phyloP scores from a whole-genome alignment of 805 yeast genomes.

The Barnettozyma sp. region DNA sequence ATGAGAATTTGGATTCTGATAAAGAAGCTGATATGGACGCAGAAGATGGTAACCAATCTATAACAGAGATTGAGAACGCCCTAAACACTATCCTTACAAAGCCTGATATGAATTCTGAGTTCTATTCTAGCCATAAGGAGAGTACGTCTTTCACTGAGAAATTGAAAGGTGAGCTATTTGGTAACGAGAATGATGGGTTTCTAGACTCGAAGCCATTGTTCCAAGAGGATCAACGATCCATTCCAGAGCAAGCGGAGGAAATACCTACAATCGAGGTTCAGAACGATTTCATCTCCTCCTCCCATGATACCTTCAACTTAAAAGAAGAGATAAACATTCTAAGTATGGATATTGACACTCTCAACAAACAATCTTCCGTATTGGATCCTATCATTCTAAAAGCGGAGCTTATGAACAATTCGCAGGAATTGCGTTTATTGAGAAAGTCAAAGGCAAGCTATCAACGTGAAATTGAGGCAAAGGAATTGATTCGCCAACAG shows the following conservation, averaged over 20 bases:
- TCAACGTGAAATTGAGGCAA: conserved; percentile 62
- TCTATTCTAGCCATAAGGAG: neutral
- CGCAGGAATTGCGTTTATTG: conserved; percentile 59
- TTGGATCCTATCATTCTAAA: conserved; percentile 64
- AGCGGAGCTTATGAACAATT: conserved; percentile 79
- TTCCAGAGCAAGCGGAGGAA: conserved; percentile 7
- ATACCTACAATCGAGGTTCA: conserved; percentile 26
- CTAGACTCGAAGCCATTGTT: conserved; percentile 22
- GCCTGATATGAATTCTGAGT: conserved; percentile 3
- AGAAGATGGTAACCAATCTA: conserved; percentile 6
- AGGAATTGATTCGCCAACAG: conserved; percentile 73
- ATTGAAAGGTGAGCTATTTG: conserved; percentile 23
- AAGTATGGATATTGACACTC: conserved; percentile 46
- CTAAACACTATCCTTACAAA: conserved; percentile 26
- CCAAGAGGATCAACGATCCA: conserved; percentile 19
- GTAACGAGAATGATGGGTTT: conserved; percentile 17
- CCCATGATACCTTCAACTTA: conserved; percentile 61
- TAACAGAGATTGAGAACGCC: conserved; percentile 29
- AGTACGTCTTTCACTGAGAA: conserved; percentile 6
- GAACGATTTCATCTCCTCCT: conserved; percentile 43
- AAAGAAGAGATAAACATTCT: conserved; percentile 62
- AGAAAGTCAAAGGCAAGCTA: conserved; percentile 60
- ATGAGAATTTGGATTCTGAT: conserved; percentile 1
- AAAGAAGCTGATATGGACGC: conserved; percentile 2
- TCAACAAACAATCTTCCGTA: conserved; percentile 56